Base-by-base conservation (phyloP, 2,329 filamentous ascomycete genomes). In the Clarireedia paspali region DNA sequence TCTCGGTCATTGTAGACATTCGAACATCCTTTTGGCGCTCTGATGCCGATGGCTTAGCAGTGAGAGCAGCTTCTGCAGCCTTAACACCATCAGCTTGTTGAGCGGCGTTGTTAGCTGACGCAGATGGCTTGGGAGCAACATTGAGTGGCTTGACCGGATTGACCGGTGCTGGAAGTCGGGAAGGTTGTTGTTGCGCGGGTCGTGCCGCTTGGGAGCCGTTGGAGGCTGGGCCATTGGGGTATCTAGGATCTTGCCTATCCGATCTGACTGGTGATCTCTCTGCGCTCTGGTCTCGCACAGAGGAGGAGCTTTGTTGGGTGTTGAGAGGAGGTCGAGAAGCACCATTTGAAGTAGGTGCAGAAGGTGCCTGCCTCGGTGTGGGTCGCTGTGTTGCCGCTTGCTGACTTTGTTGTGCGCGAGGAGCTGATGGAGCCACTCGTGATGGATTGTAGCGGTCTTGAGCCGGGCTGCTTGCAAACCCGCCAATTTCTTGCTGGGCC, bases 1-100 rank as follows among this genome's bases (percentile, higher is more conserved):
- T 87, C 74, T 99, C 94, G 9, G 89, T 89, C 94, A 99, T 97
- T 65, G 89, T 95, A 39, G 92, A 97, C 91, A 99, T 96, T 68
- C 94, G 90, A 49, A 94, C 90, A 73, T 96, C 94, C 74, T 96
- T 91, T 72, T 89, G 85, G 59, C 89, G 85, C 66, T 91, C 84
- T 30, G 84, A 72, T 3, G 85, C 72, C 26, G 83, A 70, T 46
- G 88, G 87, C 73, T 95, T 94, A 66, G 92, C 86, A 15, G 88
- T 92, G 55, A 97, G 80, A 9, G 91, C 91, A 53, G 87, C 87
- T 71, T 97, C 91, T 4, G 92, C 91, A 66, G 91, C 89, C 75
- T 94, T 95, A 63, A 95, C 83, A 30, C 86, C 80, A 67, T 94
- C 89, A 57, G 62, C 75, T 64, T 75, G 79, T 68, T 60, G 67